Conservation (phyloP, 805 yeast genomes). For the Vanderwaltozyma polyspora region DNA sequence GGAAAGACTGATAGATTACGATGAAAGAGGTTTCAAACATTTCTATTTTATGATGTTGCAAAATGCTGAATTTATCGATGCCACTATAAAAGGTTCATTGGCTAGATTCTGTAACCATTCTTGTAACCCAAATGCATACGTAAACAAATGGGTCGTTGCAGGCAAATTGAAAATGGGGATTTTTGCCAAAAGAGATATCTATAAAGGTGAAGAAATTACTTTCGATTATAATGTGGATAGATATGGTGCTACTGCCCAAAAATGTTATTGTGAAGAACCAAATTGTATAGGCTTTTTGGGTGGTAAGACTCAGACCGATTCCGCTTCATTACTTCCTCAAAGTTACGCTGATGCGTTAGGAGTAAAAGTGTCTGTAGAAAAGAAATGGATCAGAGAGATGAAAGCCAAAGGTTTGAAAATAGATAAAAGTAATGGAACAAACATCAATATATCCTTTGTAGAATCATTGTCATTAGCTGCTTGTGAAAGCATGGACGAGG, state of each 20-base stretch:
- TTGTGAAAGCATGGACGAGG: slow-evolving; percentile 40
- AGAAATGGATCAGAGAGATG: slow-evolving; percentile 57
- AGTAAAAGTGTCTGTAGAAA: slow-evolving; percentile 54
- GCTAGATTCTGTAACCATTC: slow-evolving; percentile 94
- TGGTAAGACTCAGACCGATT: slow-evolving; percentile 93
- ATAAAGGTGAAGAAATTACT: slow-evolving; percentile 79
- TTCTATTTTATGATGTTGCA: slow-evolving; percentile 95
- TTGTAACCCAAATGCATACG: slow-evolving; percentile 88
- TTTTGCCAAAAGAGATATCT: slow-evolving; percentile 67
- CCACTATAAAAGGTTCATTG: slow-evolving; percentile 76
- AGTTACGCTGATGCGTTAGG: slow-evolving; percentile 79
- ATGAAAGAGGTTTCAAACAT: slow-evolving; percentile 56
- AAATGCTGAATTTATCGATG: slow-evolving; percentile 87
- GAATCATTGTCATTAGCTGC: slow-evolving; percentile 44
- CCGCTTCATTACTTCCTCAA: slow-evolving; percentile 75
- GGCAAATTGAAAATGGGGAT: slow-evolving; percentile 89
- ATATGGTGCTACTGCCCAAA: slow-evolving; percentile 90
- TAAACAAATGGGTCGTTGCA: slow-evolving; percentile 95
- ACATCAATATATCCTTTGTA: slow-evolving; percentile 55
- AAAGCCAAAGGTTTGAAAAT: slow-evolving; percentile 36
- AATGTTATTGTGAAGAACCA: slow-evolving; percentile 86
- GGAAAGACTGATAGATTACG: slow-evolving; percentile 64
- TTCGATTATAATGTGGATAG: slow-evolving; percentile 81
- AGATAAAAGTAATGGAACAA: slow-evolving; percentile 36
- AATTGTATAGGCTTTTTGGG: slow-evolving; percentile 92